Conservation (phyloP, 768 basidiomycete genomes). For the Rhodotorula kratochvilovae region DNA sequence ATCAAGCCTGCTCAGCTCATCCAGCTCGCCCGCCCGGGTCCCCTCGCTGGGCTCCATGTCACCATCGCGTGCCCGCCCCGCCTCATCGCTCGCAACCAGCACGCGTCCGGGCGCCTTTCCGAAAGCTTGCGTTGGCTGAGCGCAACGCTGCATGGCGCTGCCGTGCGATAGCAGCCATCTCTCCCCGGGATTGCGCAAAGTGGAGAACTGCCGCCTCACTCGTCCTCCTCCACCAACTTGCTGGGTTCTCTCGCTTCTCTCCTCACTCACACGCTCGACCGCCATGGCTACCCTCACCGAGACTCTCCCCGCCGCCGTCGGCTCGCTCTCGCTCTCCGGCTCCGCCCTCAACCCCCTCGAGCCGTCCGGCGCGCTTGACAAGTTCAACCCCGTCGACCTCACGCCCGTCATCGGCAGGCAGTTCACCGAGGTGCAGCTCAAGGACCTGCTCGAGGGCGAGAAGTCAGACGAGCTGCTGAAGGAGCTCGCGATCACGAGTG, state of each 20-base stretch:
- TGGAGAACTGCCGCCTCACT: background rate
- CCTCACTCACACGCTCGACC: slow-evolving; percentile 19
- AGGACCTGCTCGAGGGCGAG: slow-evolving; percentile 51
- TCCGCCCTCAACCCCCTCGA: slow-evolving; percentile 30
- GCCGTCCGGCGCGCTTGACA: slow-evolving; percentile 42
- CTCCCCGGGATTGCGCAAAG: background rate
- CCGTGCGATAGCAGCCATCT: background rate
- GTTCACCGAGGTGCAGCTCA: slow-evolving; percentile 54
- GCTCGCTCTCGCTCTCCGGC: background rate
- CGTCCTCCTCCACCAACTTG: background rate
- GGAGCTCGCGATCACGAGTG: slow-evolving; percentile 56
- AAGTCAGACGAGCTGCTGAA: slow-evolving; percentile 56
- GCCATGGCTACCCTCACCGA: background rate
- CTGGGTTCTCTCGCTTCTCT: background rate
- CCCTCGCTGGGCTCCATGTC: no score
- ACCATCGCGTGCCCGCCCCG: no score
- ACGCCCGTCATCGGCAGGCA: slow-evolving; percentile 59
- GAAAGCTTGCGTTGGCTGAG: no score
- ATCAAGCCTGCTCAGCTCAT: no score
- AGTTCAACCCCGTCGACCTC: slow-evolving; percentile 42
- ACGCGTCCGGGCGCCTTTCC: no score
- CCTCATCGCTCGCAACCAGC: no score
- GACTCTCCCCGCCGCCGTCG: background rate
- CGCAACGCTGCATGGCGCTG: no score
- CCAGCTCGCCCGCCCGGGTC: no score